Base-by-base conservation (phyloP, 495 filamentous ascomycete genomes). In the Penicillium cinerascens region DNA sequence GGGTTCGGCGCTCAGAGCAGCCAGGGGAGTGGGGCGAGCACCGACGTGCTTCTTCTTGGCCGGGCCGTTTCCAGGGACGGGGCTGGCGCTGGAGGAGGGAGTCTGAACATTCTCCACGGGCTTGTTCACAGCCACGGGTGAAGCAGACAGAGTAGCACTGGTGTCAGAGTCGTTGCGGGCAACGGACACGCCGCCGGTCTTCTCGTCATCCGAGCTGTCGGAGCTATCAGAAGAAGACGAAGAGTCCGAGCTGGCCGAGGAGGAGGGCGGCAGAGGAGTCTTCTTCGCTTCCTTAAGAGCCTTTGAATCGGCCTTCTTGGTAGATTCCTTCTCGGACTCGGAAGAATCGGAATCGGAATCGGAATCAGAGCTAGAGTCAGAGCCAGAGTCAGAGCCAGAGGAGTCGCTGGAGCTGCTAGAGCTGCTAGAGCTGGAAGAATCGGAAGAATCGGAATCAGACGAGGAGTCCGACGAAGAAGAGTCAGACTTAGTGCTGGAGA, bases 201-300 rank as follows among this genome's bases (percentile, higher is more conserved):
- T 56, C 18, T 70, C 54, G 10, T 62, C 58, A 23, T 67, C 58
- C 33, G 59, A 58, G 41, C 60, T 53, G 23, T 63, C 37, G 10
- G 37, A 39, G 37, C 37, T 39, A 5, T 39, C 37, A 18, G n/a
- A 16, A 18, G 36, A 38, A 8, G 37, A 39, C 6, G 37, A 39
- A 11, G 37, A 40, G 26, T 61, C 55, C 29, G 56, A 54, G 37
- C 59, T 55, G 35, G 58, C 51, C 9, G 72, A 80, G 4, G 73
- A 69, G 3, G 81, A 77, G 7, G n/a, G n/a, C n/a, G n/a, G n/a
- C n/a, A 81, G 69, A 5, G 78, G 77, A 17, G 80, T 80, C 58
- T 79, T 76, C 25, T 71, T 75, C 1, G 81, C 82, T 26, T 73
- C 68, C 51, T 79, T 78, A 47, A 76, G 55, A 39, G 70, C 68